Percentiles rank a stretch among this genome's conserved stretches.
Conservation (phyloP, 305 asterid species). For the Solanum hybrid region DNA sequence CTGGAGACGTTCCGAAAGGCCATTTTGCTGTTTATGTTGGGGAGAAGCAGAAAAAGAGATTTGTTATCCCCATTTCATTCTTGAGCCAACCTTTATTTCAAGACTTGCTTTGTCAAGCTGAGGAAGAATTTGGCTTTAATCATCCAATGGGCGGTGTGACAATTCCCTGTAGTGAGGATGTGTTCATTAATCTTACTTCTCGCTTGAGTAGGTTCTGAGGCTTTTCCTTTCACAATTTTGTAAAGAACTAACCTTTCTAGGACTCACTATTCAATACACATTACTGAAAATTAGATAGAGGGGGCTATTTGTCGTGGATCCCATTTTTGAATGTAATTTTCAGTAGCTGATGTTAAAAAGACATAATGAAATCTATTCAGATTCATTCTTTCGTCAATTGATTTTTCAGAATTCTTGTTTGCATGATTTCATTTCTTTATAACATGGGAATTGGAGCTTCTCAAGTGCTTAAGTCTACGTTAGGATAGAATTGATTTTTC, state of each 20-base stretch:
- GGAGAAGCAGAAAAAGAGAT: not conserved
- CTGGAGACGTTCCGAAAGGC: not conserved
- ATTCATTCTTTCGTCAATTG: no score
- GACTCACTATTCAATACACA: no score
- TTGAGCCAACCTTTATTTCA: not conserved
- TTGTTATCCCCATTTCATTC: not conserved
- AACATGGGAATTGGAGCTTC: not conserved
- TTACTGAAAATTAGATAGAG: not conserved
- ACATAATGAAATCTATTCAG: no score
- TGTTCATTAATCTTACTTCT: not conserved
- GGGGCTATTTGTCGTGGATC: no score
- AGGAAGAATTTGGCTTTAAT: not conserved
- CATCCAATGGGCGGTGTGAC: not conserved
- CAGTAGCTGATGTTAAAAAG: no score
- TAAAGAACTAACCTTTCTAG: not conserved
- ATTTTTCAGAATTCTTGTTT: no score
- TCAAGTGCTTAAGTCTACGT: not conserved
- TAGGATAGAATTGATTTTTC: no score
- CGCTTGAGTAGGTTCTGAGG: conserved; percentile 12
- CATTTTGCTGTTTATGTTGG: not conserved
- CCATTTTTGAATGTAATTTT: no score
- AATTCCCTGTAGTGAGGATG: not conserved
- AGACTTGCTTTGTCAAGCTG: not conserved
- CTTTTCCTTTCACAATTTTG: not conserved
- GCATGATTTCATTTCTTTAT: not conserved